Percentiles rank a stretch among this genome's conserved stretches.
These are phyloP conservation scores for Cutaneotrichosporon mucoides DNA, from an alignment of 1,284 basidiomycete species.

Conservation along the genomic window DNA sequence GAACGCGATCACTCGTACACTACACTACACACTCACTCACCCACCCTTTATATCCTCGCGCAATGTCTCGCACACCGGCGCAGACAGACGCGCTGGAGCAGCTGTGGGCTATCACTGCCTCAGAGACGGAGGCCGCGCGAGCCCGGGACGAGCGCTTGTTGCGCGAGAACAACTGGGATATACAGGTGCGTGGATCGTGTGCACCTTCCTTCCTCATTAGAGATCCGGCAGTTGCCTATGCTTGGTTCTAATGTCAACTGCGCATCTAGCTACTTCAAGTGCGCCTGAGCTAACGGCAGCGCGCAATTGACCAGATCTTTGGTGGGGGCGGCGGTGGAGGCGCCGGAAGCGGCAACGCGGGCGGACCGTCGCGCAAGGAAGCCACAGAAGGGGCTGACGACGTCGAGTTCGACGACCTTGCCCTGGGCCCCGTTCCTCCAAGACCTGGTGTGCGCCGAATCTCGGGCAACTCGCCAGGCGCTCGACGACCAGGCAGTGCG, in stretches of 20 bases:
- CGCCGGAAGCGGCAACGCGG: background rate
- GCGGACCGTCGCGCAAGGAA: constrained; percentile 6
- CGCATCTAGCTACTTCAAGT: background rate
- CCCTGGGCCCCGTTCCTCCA: constrained; percentile 3
- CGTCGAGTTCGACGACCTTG: constrained; percentile 11
- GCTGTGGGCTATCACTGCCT: constrained; percentile 45
- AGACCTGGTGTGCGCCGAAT: constrained; percentile 15
- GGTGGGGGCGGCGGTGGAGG: constrained; percentile 14
- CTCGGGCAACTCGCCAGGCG: constrained; percentile 13
- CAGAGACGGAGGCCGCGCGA: constrained; percentile 29
- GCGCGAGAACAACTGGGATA: constrained; percentile 45
- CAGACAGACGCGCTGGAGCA: constrained; percentile 42
- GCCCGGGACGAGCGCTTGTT: constrained; percentile 44
- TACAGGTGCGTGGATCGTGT: constrained; percentile 35
- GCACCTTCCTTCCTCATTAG: background rate
- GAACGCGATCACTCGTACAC: background rate
- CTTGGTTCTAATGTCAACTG: too few species aligned
- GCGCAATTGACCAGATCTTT: constrained; percentile 39
- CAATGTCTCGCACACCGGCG: constrained; percentile 25
- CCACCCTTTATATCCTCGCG: background rate
- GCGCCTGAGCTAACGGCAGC: constrained; percentile 22
- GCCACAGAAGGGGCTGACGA: constrained; percentile 14
- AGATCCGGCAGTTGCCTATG: background rate
- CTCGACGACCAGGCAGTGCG: constrained; percentile 2
- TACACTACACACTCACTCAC: background rate